Base-by-base conservation (phyloP, 1,284 basidiomycete genomes). In the Tranzscheliella williamsii region DNA sequence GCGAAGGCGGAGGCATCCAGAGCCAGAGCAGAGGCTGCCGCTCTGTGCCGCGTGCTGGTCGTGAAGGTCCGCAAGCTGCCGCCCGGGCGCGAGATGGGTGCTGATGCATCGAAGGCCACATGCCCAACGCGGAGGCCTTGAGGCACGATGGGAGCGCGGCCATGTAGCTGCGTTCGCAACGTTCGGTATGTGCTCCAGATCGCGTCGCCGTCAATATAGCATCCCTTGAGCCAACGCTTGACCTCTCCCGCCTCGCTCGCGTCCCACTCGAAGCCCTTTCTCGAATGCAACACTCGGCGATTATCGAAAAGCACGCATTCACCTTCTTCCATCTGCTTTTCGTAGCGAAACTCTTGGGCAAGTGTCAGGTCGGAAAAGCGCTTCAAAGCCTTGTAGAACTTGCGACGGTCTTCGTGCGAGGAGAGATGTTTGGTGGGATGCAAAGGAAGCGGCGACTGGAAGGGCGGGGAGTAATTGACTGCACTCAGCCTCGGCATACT, bases 291-390 rank as follows among this genome's bases (percentile, higher is more conserved):
- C 3, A 95, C 86, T n/a, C 94, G 82, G 18, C 92, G 82, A 71
- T 97, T 98, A 77, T 97, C 92, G 68, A 98, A 98, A 12, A 94
- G 66, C 24, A 91, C 91, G 16, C 87, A 86, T 63, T 96, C 91
- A 33, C 91, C 91, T 76, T 92, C 90, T 26, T 81, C 76, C 44
- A 97, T 80, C 42, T 83, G 85, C 78, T 90, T 86, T 65, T 85
- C 80, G 68, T 84, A 88, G 26, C 81, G 82, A 24, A 84, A 83
- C 15, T 77, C 74, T 0, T 83, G 80, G 15, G 83, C 81, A 29
- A 87, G 84, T 3, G 92, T 79, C 16, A 87, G 68, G 1, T 78
- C 72, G 6, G 86, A 83, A 70, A 91, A 96, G 9, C 78, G 76
- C 4, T 77, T 68, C 4, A 95, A 81, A 1, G 90, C 89, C 5